phyloP scores from a whole-genome alignment of 129 eudicot species.

The Escallonia herrerae region DNA sequence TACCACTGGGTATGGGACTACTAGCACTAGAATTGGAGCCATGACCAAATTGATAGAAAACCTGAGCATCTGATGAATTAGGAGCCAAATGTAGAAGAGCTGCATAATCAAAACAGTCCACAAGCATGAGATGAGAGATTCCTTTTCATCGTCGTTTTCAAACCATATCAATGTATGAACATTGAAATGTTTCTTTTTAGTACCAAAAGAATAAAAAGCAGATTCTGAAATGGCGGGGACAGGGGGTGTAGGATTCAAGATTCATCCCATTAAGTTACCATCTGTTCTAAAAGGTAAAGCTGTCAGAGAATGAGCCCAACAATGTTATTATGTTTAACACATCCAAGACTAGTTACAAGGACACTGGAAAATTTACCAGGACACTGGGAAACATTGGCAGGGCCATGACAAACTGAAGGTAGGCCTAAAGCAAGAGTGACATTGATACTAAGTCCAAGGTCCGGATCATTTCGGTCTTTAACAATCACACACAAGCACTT shows the following conservation, averaged over 20 bases:
- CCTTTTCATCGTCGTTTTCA: too few species aligned
- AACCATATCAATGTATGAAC: too few species aligned
- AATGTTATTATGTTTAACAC: background rate
- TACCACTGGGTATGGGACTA: conserved; percentile 33
- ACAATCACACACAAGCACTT: conserved; percentile 68
- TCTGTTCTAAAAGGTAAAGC: too few species aligned
- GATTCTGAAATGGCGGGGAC: too few species aligned
- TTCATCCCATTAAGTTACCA: background rate
- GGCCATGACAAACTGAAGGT: conserved; percentile 57
- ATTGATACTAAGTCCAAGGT: conserved; percentile 59
- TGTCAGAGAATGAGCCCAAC: too few species aligned
- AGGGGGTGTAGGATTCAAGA: too few species aligned
- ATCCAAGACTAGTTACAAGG: background rate
- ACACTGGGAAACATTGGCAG: conserved; percentile 70
- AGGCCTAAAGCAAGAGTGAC: conserved; percentile 72
- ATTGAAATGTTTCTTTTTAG: too few species aligned
- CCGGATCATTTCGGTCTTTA: conserved; percentile 71
- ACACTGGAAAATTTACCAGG: conserved; percentile 30
- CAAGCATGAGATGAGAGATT: background rate
- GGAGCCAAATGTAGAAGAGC: conserved; percentile 67
- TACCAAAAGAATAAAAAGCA: too few species aligned
- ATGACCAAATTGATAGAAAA: conserved; percentile 45
- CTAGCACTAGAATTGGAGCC: conserved; percentile 28
- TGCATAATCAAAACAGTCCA: conserved; percentile 16
- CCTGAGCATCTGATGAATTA: conserved; percentile 66